These are phyloP conservation scores for Blastobotrys illinoisensis DNA, from an alignment of 1,139 yeast genomes.

Conservation along the genomic window DNA sequence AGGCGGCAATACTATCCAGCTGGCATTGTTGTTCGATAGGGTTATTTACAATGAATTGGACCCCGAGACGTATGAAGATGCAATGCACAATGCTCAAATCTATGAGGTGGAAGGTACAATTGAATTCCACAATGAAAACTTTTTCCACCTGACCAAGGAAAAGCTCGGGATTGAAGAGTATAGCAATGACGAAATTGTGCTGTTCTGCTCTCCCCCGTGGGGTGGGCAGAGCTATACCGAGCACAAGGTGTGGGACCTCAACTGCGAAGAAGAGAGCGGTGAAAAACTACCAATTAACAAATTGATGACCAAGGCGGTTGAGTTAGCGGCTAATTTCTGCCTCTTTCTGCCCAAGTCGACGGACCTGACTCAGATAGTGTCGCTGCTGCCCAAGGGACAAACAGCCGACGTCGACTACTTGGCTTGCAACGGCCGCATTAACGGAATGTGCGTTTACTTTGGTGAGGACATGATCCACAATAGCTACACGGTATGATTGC, in stretches of 20 bases:
- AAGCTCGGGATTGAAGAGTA: conserved; percentile 9
- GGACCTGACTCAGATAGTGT: conserved; percentile 45
- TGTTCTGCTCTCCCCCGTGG: conserved; percentile 94
- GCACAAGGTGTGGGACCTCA: conserved; percentile 44
- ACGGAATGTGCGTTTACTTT: conserved; percentile 20
- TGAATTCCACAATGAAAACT: conserved; percentile 23
- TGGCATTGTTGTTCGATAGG: conserved; percentile 36
- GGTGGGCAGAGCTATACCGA: conserved; percentile 74
- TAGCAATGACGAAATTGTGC: conserved; percentile 40
- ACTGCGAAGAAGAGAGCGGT: conserved; percentile 25
- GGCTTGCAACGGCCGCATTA: conserved; percentile 16
- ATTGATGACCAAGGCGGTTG: conserved; percentile 39
- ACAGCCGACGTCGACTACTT: conserved; percentile 19
- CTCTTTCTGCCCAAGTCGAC: conserved; percentile 75
- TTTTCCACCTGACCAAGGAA: conserved; percentile 19
- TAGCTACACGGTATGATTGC: neutral
- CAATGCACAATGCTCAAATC: conserved; percentile 64
- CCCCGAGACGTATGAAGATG: conserved; percentile 56
- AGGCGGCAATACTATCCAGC: conserved; percentile 88
- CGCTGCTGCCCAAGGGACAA: conserved; percentile 12
- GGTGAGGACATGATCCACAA: conserved; percentile 11
- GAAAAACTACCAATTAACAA: conserved; percentile 26
- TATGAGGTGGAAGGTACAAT: conserved; percentile 48
- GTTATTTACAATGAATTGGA: conserved; percentile 69
- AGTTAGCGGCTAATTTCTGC: conserved; percentile 50